These are phyloP conservation scores for Annulohypoxylon nitens DNA, from an alignment of 495 filamentous ascomycete genomes.

Conservation along the genomic window DNA sequence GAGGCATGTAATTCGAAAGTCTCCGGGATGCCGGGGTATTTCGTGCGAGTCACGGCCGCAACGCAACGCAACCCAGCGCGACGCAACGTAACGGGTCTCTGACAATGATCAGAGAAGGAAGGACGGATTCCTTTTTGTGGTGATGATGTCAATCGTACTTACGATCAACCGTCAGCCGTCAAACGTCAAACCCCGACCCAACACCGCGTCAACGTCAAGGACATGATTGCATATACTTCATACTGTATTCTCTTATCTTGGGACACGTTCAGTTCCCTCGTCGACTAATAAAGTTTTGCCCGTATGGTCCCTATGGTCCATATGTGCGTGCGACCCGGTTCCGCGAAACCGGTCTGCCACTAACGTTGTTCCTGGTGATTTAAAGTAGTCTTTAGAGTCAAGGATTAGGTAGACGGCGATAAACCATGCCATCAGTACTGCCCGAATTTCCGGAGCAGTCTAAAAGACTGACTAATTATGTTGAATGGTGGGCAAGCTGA, in stretches of 20 bases:
- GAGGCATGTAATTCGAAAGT: constrained; percentile 19
- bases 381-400: constrained; percentile 30
- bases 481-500: constrained; percentile 23
- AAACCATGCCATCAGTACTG: constrained; percentile 35
- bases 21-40: constrained; percentile 18
- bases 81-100: constrained; percentile 17
- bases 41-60: constrained; percentile 25
- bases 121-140: neutral
- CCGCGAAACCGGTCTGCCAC: constrained; percentile 37
- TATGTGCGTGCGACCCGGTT: constrained; percentile 37
- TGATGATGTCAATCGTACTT: constrained; percentile 22
- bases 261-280: constrained; percentile 6
- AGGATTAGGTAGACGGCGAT: constrained; percentile 35
- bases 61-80: neutral
- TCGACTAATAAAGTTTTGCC: constrained; percentile 34
- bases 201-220: neutral
- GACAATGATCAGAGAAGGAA: constrained; percentile 25
- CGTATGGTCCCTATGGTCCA: neutral
- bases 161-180: constrained; percentile 12
- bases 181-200: constrained; percentile 4
- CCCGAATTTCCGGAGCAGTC: constrained; percentile 27
- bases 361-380: constrained; percentile 33
- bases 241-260: constrained; percentile 30
- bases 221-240: constrained; percentile 8
- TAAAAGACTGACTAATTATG: constrained; percentile 22